Conservation (phyloP, 148 eudicot species). For the Fagopyrum tataricum region DNA sequence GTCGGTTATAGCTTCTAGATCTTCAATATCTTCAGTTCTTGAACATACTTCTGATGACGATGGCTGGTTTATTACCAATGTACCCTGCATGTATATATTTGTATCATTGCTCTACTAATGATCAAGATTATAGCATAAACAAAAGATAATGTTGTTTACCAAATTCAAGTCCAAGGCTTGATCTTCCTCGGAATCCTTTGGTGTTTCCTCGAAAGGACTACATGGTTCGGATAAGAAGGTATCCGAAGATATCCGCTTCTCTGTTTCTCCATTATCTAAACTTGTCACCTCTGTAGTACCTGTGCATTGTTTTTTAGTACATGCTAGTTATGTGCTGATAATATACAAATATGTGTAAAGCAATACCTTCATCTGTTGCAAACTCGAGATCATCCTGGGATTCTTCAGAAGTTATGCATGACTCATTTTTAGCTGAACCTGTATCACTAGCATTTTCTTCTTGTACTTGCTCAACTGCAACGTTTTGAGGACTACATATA, state of each 20-base stretch:
- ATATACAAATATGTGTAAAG: neutral
- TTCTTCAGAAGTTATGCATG: conserved; percentile 18
- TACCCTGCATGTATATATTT: neutral
- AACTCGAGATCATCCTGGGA: conserved; percentile 16
- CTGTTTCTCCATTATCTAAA: conserved; percentile 25
- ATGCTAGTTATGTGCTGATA: neutral
- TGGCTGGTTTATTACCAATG: conserved; percentile 27
- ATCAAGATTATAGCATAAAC: neutral
- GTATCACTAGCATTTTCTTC: conserved; percentile 13
- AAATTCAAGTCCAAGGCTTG: conserved; percentile 17
- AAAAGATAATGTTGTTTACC: conserved; percentile 29
- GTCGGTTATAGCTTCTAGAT: conserved; percentile 27
- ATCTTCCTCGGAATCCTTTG: conserved; percentile 26
- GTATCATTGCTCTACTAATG: neutral
- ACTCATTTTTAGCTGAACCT: conserved; percentile 17
- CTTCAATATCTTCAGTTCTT: conserved; percentile 28
- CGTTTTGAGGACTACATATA: conserved; percentile 51
- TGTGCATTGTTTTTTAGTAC: conserved; percentile 17
- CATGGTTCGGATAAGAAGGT: conserved; percentile 25
- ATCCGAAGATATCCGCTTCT: conserved; percentile 21
- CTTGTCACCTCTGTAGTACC: conserved; percentile 27
- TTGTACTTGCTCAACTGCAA: conserved; percentile 16
- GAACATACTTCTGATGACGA: conserved; percentile 28
- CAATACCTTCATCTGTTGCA: conserved; percentile 17
- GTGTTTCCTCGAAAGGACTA: conserved; percentile 18